Conservation (phyloP, 306 rosid genomes). For the Ziziphus jujuba region DNA sequence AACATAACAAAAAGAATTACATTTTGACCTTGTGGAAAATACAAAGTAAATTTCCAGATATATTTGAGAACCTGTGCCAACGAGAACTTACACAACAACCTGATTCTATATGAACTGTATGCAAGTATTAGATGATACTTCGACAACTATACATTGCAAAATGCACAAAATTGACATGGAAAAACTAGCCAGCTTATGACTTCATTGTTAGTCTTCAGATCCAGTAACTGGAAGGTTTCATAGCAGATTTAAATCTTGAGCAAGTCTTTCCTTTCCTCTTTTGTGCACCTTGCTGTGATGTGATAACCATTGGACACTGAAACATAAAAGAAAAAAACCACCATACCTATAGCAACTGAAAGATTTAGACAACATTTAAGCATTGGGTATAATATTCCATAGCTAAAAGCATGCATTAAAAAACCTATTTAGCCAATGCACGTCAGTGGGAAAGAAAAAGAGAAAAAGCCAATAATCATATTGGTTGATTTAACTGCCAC, state of each 20-base stretch:
- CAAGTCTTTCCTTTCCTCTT: neutral
- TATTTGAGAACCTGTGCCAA: neutral
- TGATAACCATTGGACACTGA: neutral
- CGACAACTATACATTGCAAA: constrained; percentile 3
- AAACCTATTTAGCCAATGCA: too few relatives aligned
- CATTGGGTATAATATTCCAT: too few relatives aligned
- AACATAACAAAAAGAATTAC: neutral
- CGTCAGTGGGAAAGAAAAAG: too few relatives aligned
- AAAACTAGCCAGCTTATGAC: constrained; percentile 6
- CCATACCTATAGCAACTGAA: neutral
- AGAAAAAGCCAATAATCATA: too few relatives aligned
- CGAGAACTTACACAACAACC: neutral
- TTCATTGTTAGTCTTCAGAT: neutral
- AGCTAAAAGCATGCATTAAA: neutral
- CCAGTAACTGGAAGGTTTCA: constrained; percentile 1
- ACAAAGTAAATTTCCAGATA: neutral
- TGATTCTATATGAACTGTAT: constrained; percentile 16
- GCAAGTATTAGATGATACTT: neutral
- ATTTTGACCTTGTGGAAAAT: neutral
- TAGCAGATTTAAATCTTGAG: constrained; percentile 8
- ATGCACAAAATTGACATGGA: constrained; percentile 15
- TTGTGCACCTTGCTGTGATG: neutral
- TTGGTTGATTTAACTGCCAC: neutral
- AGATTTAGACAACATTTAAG: neutral
- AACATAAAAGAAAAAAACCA: neutral